Percentiles rank a stretch among this genome's conserved stretches.
phyloP scores from a whole-genome alignment of 2,329 filamentous ascomycete species.

The Botrytis sinoallii region DNA sequence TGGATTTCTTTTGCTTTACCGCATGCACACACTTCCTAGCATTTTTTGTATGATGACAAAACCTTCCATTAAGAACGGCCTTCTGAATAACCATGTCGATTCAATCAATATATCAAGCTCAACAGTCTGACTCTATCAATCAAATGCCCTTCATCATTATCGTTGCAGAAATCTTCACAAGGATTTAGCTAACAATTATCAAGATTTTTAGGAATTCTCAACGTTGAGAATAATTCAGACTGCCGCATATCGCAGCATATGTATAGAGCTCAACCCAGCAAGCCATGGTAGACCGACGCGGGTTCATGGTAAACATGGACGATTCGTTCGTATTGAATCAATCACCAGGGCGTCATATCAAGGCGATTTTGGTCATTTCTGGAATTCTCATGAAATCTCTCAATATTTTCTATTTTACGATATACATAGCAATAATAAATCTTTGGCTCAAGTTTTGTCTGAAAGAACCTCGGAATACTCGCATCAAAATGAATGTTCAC shows the following conservation, averaged over 20 bases:
- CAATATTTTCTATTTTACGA: background rate
- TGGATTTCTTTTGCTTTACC: slow-evolving; percentile 3
- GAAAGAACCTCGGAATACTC: background rate
- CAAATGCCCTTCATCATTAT: background rate
- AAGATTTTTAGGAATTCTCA: background rate
- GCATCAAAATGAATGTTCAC: background rate
- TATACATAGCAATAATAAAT: background rate
- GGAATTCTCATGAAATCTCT: background rate
- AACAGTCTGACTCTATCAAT: slow-evolving; percentile 54
- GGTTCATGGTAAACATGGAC: background rate
- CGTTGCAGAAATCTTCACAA: background rate
- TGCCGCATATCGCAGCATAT: background rate
- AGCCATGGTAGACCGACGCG: background rate
- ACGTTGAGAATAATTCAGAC: background rate
- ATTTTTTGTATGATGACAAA: slow-evolving; percentile 51
- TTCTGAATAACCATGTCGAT: slow-evolving; percentile 61
- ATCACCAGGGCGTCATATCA: background rate
- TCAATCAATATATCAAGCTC: slow-evolving; percentile 56
- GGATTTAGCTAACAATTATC: slow-evolving; percentile 13
- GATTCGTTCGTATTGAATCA: background rate
- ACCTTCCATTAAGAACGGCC: slow-evolving; percentile 60
- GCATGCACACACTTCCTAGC: slow-evolving; percentile 10
- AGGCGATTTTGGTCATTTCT: background rate
- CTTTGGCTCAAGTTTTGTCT: background rate
- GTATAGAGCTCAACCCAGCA: background rate